Conservation (phyloP, 495 filamentous ascomycete genomes). For the Penicillium alfredii region DNA sequence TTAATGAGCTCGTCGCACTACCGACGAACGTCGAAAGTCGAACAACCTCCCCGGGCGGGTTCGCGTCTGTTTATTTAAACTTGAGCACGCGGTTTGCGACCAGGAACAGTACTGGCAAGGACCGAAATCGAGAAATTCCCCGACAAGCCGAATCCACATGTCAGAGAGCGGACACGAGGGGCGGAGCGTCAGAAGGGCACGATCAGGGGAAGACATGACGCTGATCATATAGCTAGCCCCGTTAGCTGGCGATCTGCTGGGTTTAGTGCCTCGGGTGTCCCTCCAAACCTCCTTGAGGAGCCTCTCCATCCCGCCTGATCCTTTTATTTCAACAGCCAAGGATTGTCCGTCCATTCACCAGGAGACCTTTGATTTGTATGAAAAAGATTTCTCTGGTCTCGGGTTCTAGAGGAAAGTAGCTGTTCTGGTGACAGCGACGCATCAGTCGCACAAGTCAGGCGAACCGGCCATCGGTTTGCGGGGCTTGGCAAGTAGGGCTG, state of each 20-base stretch:
- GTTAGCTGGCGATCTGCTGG: slow-evolving; percentile 14
- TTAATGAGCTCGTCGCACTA: too few relatives aligned
- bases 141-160: slow-evolving; percentile 4
- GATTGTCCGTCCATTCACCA: too few relatives aligned
- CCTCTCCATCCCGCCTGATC: slow-evolving; percentile 10
- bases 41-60: too few relatives aligned
- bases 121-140: neutral
- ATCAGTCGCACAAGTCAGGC: slow-evolving; percentile 11
- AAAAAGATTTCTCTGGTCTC: too few relatives aligned
- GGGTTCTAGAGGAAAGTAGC: too few relatives aligned
- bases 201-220: slow-evolving; percentile 19
- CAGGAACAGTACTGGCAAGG: neutral
- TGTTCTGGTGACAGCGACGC: slow-evolving; percentile 1
- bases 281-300: slow-evolving; percentile 8
- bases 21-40: too few relatives aligned
- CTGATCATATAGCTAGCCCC: slow-evolving; percentile 21
- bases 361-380: too few relatives aligned
- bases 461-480: slow-evolving; percentile 3
- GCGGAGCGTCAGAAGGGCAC: slow-evolving; percentile 7
- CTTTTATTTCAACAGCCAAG: too few relatives aligned
- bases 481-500: slow-evolving; percentile 10
- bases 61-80: too few relatives aligned
- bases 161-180: slow-evolving; percentile 1
- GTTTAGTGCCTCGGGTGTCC: slow-evolving; percentile 11
- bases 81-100: neutral